Conservation (phyloP, 2,329 filamentous ascomycete species). For the Monilinia vaccinii-corymbosi region DNA sequence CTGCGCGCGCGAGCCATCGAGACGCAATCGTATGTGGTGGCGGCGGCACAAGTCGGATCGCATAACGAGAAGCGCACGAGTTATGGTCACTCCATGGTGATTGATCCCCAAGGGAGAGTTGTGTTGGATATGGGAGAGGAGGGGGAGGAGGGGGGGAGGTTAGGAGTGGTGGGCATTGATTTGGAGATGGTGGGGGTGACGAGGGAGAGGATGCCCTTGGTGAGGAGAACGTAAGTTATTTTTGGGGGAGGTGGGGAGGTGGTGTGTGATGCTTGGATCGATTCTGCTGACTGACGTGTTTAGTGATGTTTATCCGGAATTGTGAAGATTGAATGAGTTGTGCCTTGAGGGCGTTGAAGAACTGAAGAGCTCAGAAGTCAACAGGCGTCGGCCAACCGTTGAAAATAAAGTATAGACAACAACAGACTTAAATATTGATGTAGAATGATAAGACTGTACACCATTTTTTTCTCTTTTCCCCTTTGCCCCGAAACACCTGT, state of each 20-base stretch:
- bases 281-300: background rate
- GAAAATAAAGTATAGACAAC: background rate
- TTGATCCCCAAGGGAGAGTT: constrained; percentile 80
- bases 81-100: constrained; percentile 78
- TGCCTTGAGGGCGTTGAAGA: background rate
- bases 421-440: background rate
- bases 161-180: constrained; percentile 44
- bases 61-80: constrained; percentile 69
- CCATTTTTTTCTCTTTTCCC: background rate
- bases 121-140: constrained; percentile 52
- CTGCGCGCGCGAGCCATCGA: constrained; percentile 78
- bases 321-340: background rate
- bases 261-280: background rate
- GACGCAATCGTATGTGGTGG: constrained; percentile 78
- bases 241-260: too few species aligned
- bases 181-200: constrained; percentile 41
- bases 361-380: too few species aligned
- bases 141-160: constrained; percentile 35
- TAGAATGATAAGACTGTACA: background rate
- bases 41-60: constrained; percentile 70
- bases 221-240: constrained; percentile 36
- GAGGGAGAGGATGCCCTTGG: constrained; percentile 46
- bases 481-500: constrained; percentile 12
- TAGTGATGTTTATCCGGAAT: constrained; percentile 21
- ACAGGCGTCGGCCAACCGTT: background rate